Evolutionary conservation across 176 grass and related monocot species (phyloP).

Genomic region (Eleusine indica): DNA sequence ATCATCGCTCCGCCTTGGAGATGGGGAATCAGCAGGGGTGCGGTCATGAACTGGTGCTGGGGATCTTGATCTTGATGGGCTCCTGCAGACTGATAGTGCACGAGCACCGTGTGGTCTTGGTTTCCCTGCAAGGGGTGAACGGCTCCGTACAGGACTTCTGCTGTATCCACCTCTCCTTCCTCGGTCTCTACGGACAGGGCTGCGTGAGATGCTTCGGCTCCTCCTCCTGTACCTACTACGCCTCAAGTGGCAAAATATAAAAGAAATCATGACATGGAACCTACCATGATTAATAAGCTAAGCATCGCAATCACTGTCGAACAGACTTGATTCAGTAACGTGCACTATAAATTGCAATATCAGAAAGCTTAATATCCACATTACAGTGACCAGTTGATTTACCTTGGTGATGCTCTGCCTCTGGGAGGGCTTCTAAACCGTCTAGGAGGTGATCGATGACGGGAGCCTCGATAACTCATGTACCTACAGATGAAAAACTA

Average conservation of each 20-base stretch:
- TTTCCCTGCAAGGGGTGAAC: constrained; percentile 64
- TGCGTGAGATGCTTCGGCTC: constrained; percentile 74
- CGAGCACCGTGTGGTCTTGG: constrained; percentile 49
- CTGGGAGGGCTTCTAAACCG: constrained; percentile 87
- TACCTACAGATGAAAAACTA: constrained; percentile 27
- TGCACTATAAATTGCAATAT: too few species aligned
- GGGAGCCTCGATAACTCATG: constrained; percentile 61
- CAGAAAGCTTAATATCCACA: too few species aligned
- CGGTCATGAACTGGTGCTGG: constrained; percentile 43
- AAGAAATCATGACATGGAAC: constrained; percentile 41
- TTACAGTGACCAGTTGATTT: not conserved
- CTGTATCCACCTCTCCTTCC: constrained; percentile 68
- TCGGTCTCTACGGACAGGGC: constrained; percentile 58
- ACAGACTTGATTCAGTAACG: not conserved
- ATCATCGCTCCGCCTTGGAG: constrained; percentile 58
- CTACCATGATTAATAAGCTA: constrained; percentile 16
- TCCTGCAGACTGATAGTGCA: constrained; percentile 63
- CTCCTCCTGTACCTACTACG: constrained; percentile 76
- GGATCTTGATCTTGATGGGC: constrained; percentile 79
- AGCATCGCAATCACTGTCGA: not conserved
- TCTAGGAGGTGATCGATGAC: constrained; percentile 79
- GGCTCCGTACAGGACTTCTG: constrained; percentile 62
- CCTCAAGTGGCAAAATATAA: constrained; percentile 33
- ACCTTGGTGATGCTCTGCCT: constrained; percentile 80
- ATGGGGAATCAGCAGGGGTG: constrained; percentile 62